Evolutionary conservation across 305 asterid genomes (phyloP).

Genomic region (Stenogyne calaminthoides): DNA sequence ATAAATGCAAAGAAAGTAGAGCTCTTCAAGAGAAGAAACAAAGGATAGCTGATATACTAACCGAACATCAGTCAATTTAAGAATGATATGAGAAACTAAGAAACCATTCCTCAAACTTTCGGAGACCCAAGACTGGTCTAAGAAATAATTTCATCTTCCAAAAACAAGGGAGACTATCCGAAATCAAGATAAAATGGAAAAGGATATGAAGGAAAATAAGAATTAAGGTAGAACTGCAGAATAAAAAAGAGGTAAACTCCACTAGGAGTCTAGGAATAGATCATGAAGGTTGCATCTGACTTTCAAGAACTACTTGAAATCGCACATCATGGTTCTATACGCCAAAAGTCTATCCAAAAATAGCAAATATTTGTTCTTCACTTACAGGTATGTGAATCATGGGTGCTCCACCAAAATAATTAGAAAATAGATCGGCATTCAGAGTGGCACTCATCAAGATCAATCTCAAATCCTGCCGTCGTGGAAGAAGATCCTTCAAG

Average conservation of each 20-base stretch:
- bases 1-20: slow-evolving; percentile 24
- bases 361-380: slow-evolving; percentile 23
- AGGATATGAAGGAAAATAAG: neutral
- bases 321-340: slow-evolving; percentile 1
- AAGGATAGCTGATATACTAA: slow-evolving; percentile 6
- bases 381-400: slow-evolving; percentile 95
- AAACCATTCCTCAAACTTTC: neutral
- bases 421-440: slow-evolving; percentile 91
- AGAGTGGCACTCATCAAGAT: slow-evolving; percentile 99
- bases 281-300: neutral
- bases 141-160: slow-evolving; percentile 4
- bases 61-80: slow-evolving; percentile 11
- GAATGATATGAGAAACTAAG: slow-evolving; percentile 25
- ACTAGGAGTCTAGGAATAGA: slow-evolving; percentile 14
- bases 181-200: neutral
- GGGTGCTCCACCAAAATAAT: slow-evolving; percentile 87
- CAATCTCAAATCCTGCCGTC: slow-evolving; percentile 90
- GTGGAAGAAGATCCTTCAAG: slow-evolving; percentile 96
- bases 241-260: neutral
- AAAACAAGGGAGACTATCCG: slow-evolving; percentile 11
- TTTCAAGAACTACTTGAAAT: slow-evolving; percentile 3
- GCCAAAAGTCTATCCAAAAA: slow-evolving; percentile 25
- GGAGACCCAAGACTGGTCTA: neutral
- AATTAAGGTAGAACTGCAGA: neutral
- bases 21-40: slow-evolving; percentile 4